Percentiles rank a stretch among this genome's conserved stretches.
These are phyloP conservation scores for Melanomma pulvis-pyrius DNA, from an alignment of 495 filamentous ascomycete species.

Conservation along the genomic window DNA sequence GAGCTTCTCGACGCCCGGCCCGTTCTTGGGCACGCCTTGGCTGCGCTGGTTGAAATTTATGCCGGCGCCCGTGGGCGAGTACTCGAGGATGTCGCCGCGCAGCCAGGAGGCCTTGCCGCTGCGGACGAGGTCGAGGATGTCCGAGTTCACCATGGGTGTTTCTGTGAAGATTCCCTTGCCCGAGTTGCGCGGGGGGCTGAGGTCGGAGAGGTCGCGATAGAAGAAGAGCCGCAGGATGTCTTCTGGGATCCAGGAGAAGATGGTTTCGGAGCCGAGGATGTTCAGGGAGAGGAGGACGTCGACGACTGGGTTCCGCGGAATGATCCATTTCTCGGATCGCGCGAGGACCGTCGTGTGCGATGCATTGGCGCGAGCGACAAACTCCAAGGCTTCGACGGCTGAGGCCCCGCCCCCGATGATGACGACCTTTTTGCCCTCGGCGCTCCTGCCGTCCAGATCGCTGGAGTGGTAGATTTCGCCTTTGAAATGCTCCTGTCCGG, in stretches of 20 bases:
- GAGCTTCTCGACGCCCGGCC: slow-evolving; percentile 64
- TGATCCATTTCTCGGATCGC: slow-evolving; percentile 86
- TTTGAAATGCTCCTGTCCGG: slow-evolving; percentile 37
- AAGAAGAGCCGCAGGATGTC: slow-evolving; percentile 74
- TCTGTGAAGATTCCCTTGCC: slow-evolving; percentile 74
- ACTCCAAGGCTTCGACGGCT: slow-evolving; percentile 83
- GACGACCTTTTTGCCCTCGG: slow-evolving; percentile 40
- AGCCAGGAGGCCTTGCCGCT: slow-evolving; percentile 75
- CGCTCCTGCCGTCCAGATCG: slow-evolving; percentile 34
- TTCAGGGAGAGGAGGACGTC: slow-evolving; percentile 76
- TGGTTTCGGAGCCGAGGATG: slow-evolving; percentile 75
- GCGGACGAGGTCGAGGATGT: slow-evolving; percentile 78
- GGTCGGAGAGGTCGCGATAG: slow-evolving; percentile 79
- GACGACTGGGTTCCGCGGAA: slow-evolving; percentile 75
- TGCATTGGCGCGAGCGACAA: slow-evolving; percentile 68
- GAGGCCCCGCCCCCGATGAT: slow-evolving; percentile 66
- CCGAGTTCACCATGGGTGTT: slow-evolving; percentile 84
- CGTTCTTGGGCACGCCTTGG: slow-evolving; percentile 71
- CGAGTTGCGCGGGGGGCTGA: slow-evolving; percentile 58
- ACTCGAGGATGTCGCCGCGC: slow-evolving; percentile 72
- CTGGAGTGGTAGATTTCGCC: slow-evolving; percentile 41
- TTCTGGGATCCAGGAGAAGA: slow-evolving; percentile 77
- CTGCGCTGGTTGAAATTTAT: slow-evolving; percentile 70
- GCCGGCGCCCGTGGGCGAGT: slow-evolving; percentile 68
- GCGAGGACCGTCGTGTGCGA: slow-evolving; percentile 71